These are phyloP conservation scores for Microdochium bolleyi DNA, from an alignment of 2,329 filamentous ascomycete species.

Conservation along the genomic window DNA sequence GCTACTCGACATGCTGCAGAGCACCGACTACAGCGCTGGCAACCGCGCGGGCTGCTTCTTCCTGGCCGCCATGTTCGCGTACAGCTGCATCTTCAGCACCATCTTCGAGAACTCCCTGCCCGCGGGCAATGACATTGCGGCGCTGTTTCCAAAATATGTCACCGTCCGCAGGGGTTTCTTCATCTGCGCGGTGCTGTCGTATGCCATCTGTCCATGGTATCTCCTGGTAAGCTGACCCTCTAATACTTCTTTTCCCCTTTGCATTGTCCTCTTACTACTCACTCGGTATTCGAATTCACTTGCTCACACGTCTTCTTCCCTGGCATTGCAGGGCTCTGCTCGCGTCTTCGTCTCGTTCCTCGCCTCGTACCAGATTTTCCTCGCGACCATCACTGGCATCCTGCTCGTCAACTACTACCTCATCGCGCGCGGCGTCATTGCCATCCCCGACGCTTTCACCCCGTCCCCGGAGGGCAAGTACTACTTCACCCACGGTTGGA, in stretches of 20 bases:
- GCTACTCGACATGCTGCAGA: constrained; percentile 27
- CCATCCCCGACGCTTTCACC: constrained; percentile 21
- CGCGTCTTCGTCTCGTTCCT: constrained; percentile 29
- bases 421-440: constrained; percentile 23
- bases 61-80: constrained; percentile 23
- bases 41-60: constrained; percentile 22
- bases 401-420: constrained; percentile 33
- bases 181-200: constrained; percentile 9
- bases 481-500: constrained; percentile 24
- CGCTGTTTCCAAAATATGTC: constrained; percentile 19
- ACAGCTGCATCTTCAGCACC: constrained; percentile 25
- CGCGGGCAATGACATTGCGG: constrained; percentile 21
- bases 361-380: constrained; percentile 31
- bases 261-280: neutral
- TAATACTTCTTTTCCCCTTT: neutral
- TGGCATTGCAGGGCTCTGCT: constrained; percentile 13
- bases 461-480: constrained; percentile 18
- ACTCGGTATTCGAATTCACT: neutral
- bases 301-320: neutral
- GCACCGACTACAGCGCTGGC: constrained; percentile 20
- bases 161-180: constrained; percentile 22
- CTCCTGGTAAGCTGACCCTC: constrained; percentile 4
- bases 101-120: constrained; percentile 19
- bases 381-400: constrained; percentile 31
- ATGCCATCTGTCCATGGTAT: constrained; percentile 13